phyloP scores from a whole-genome alignment of 2,329 filamentous ascomycete species.

The Penicillium sp. region DNA sequence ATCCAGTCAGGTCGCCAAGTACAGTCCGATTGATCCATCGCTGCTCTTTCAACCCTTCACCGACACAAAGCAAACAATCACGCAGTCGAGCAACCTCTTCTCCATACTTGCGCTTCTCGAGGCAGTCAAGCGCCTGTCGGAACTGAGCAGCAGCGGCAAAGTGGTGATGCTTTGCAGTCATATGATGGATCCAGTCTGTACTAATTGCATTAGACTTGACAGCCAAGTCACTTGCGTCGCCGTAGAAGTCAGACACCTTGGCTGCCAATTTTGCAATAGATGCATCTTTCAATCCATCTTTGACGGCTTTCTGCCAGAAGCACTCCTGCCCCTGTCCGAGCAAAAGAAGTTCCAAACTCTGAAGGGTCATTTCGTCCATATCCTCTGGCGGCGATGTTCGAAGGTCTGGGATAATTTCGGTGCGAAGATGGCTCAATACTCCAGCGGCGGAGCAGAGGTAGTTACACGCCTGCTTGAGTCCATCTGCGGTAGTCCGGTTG shows the following conservation, averaged over 20 bases:
- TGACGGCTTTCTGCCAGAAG: constrained; percentile 96
- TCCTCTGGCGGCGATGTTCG: constrained; percentile 85
- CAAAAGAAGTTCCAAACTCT: constrained; percentile 77
- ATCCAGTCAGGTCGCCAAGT: constrained; percentile 72
- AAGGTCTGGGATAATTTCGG: constrained; percentile 74
- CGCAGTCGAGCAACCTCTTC: constrained; percentile 86
- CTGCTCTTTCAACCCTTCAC: constrained; percentile 80
- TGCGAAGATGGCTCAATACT: constrained; percentile 74
- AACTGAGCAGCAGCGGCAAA: constrained; percentile 96
- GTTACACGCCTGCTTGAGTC: constrained; percentile 81
- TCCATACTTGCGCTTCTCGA: constrained; percentile 92
- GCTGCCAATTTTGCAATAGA: constrained; percentile 89
- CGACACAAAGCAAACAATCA: constrained; percentile 78
- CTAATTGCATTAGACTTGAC: constrained; percentile 87
- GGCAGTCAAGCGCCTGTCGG: constrained; percentile 79
- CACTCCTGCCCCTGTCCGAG: constrained; percentile 95
- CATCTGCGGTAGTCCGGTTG: constrained; percentile 74
- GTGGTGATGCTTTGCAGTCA: constrained; percentile 94
- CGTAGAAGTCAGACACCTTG: constrained; percentile 88
- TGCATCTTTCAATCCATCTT: constrained; percentile 87
- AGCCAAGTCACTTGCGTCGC: constrained; percentile 75
- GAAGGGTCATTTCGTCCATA: constrained; percentile 86
- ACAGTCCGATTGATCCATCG: constrained; percentile 80
- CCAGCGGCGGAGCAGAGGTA: constrained; percentile 88
- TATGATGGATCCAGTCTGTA: constrained; percentile 96